Base-by-base conservation (phyloP, 2,329 filamentous ascomycete genomes). In the Mycocentrospora acerina region DNA sequence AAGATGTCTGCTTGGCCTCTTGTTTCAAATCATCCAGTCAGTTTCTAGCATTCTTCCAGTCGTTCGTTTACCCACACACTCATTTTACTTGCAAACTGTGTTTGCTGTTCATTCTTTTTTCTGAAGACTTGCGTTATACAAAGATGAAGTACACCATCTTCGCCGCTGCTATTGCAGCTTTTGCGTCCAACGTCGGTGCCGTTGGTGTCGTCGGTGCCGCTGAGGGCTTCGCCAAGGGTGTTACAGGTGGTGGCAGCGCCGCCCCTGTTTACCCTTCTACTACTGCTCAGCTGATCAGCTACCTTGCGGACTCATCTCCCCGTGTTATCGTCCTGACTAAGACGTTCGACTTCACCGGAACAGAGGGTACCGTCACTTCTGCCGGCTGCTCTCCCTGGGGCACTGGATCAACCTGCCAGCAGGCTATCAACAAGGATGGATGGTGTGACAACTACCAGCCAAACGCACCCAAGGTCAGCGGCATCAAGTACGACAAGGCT, bases 311-410 rank as follows among this genome's bases (percentile, higher is more conserved):
- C 59, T 64, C 62, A 37, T 57, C 67, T 15, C 51, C 80, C 7
- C 74, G 79, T 14, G 74, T 77, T 41, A 82, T 84, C 50, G 70
- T 83, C 35, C 69, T 84, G 15, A 71, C 73, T 55, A 76, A 79
- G 49, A 58, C 58, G 32, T 75, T 75, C 55, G 74, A 79, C 67
- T 82, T 79, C 69, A 74, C 68, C 19, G 72, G 70, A 22, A 72
- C 71, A 5, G 78, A 81, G 60, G 79, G 79, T 26, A 74, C 69
- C 3, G 69, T 68, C 16, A 76, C 69, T 15, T 71, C 60, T 25
- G 72, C 69, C 7, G 80, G 80, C 17, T 83, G 81, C 51, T 74
- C 78, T 9, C 79, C 80, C 15, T 59, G 57, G 47, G 59, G 59
- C 11, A 64, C 59, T 42, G 79, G 77, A 26, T 79, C 76, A 15